phyloP scores from a whole-genome alignment of 1,139 yeast genomes.

The Magnusiomyces suaveolens region DNA sequence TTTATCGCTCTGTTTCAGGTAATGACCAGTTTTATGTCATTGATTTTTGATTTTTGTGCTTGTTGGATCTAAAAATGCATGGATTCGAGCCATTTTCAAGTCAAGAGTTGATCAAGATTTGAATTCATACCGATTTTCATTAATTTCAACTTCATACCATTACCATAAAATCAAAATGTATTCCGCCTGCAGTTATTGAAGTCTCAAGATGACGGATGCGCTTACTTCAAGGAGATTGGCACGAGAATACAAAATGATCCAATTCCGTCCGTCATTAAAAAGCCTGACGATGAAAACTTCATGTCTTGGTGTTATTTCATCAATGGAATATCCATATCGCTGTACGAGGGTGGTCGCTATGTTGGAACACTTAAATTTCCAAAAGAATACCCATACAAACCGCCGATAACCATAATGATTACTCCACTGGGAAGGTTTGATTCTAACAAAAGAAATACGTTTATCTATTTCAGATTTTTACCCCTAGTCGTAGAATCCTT shows the following conservation, averaged over 20 bases:
- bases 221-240: slow-evolving; percentile 34
- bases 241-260: slow-evolving; percentile 74
- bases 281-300: slow-evolving; percentile 71
- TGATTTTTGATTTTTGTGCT: no score
- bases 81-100: no score
- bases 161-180: no score
- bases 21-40: no score
- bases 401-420: slow-evolving; percentile 81
- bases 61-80: no score
- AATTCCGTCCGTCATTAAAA: slow-evolving; percentile 72
- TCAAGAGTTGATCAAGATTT: no score
- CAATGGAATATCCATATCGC: slow-evolving; percentile 80
- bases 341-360: slow-evolving; percentile 78
- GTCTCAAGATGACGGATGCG: background rate
- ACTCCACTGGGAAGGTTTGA: slow-evolving; percentile 76
- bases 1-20: no score
- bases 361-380: slow-evolving; percentile 84
- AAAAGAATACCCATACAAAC: slow-evolving; percentile 79
- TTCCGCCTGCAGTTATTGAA: no score
- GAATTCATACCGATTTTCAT: no score
- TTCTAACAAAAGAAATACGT: slow-evolving; percentile 73
- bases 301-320: slow-evolving; percentile 72
- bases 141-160: no score
- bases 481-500: slow-evolving; percentile 91
- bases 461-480: slow-evolving; percentile 86